Percentiles rank a stretch among this genome's conserved stretches.
These are phyloP conservation scores for Sporothrix schenckii DNA, from an alignment of 2,329 filamentous ascomycete genomes.

Conservation along the genomic window DNA sequence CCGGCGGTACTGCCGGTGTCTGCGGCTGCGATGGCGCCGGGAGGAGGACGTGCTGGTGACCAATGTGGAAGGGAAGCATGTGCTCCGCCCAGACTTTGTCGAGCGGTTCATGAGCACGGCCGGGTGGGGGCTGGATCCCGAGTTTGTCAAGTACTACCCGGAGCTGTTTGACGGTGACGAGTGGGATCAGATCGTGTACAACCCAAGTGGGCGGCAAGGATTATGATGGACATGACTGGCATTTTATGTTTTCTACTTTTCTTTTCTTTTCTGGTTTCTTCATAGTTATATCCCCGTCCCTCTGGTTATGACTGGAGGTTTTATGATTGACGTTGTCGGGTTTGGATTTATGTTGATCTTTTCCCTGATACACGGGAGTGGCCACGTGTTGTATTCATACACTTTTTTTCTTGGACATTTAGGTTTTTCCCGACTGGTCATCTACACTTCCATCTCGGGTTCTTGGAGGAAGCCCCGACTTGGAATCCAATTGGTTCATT, in stretches of 20 bases:
- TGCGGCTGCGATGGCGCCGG: slow-evolving; percentile 22
- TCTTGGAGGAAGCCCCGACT: background rate
- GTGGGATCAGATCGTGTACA: slow-evolving; percentile 12
- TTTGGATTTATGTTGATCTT: background rate
- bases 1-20: slow-evolving; percentile 23
- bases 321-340: background rate
- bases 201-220: background rate
- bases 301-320: background rate
- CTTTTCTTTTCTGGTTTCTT: slow-evolving; percentile 49
- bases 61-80: background rate
- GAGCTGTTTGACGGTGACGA: slow-evolving; percentile 26
- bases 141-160: slow-evolving; percentile 23
- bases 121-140: slow-evolving; percentile 26
- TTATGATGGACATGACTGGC: background rate
- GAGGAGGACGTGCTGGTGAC: slow-evolving; percentile 16
- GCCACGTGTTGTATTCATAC: slow-evolving; percentile 1
- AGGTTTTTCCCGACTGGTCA: too few relatives aligned
- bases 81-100: slow-evolving; percentile 22
- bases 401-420: too few relatives aligned
- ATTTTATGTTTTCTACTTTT: background rate
- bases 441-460: background rate
- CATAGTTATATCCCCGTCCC: background rate
- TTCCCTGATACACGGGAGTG: background rate
- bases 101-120: slow-evolving; percentile 6
- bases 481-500: background rate